Evolutionary conservation across 2,329 filamentous ascomycete genomes (phyloP).

Genomic region (Ophiocordyceps camponoti-saundersi): DNA sequence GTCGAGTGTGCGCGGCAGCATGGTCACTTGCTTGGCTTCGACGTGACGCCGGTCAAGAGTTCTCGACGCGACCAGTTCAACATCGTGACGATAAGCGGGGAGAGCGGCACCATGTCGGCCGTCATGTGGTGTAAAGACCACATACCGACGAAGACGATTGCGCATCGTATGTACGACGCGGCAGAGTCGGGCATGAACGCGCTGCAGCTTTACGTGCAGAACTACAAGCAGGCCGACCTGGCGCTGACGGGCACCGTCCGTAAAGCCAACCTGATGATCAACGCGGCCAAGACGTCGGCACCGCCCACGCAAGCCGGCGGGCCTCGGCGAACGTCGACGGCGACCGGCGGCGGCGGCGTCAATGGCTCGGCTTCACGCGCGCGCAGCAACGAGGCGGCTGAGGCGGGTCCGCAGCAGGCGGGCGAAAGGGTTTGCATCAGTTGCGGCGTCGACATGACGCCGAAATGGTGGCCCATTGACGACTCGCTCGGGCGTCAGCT

Average conservation of each 20-base stretch:
- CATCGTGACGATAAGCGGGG: conserved; percentile 64
- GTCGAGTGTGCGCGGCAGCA: conserved; percentile 79
- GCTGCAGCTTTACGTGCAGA: conserved; percentile 71
- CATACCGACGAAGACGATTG: conserved; percentile 47
- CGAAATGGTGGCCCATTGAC: conserved; percentile 53
- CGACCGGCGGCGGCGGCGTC: conserved; percentile 5
- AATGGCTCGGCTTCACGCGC: conserved; percentile 6
- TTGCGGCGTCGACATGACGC: conserved; percentile 53
- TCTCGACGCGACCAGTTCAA: conserved; percentile 68
- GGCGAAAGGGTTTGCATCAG: conserved; percentile 43
- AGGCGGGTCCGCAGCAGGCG: conserved; percentile 15
- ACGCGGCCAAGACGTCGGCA: conserved; percentile 37
- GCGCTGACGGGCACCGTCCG: conserved; percentile 81
- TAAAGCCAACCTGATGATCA: conserved; percentile 66
- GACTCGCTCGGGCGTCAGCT: conserved; percentile 32
- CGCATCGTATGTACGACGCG: conserved; percentile 66
- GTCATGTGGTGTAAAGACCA: conserved; percentile 89
- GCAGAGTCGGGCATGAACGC: conserved; percentile 59
- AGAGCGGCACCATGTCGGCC: conserved; percentile 70
- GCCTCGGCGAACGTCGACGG: conserved; percentile 40
- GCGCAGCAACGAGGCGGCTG: conserved; percentile 10
- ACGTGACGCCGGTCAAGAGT: conserved; percentile 77
- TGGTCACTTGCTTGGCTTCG: conserved; percentile 74
- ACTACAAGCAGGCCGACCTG: conserved; percentile 88
- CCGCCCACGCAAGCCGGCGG: conserved; percentile 14